These are phyloP conservation scores for Colletotrichum lindemuthianum DNA, from an alignment of 2,329 filamentous ascomycete genomes.

Conservation along the genomic window DNA sequence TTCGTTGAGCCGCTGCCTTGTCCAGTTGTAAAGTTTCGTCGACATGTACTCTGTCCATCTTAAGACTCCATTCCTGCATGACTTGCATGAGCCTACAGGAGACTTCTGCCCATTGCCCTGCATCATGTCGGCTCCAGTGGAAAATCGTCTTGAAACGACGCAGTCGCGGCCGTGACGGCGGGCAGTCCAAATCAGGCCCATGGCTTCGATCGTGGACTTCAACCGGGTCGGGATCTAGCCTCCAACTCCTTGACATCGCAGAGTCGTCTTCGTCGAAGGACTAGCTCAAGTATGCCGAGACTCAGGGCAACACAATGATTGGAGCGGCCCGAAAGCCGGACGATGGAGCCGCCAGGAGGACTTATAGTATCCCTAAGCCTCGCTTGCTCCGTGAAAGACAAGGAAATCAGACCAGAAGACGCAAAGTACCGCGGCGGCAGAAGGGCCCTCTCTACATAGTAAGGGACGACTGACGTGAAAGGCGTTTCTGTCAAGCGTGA, in stretches of 20 bases:
- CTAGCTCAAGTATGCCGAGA: slow-evolving; percentile 19
- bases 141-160: slow-evolving; percentile 36
- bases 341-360: slow-evolving; percentile 20
- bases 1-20: neutral
- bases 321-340: slow-evolving; percentile 25
- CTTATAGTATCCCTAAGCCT: slow-evolving; percentile 6
- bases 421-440: slow-evolving; percentile 23
- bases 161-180: slow-evolving; percentile 28
- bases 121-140: slow-evolving; percentile 31
- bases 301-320: slow-evolving; percentile 32
- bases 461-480: slow-evolving; percentile 14
- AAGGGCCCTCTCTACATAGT: slow-evolving; percentile 3
- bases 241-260: slow-evolving; percentile 9
- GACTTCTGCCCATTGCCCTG: slow-evolving; percentile 28
- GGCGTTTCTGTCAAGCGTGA: slow-evolving; percentile 25
- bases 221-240: slow-evolving; percentile 14
- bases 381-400: slow-evolving; percentile 27
- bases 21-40: slow-evolving; percentile 19
- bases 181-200: slow-evolving; percentile 14
- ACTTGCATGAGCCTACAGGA: slow-evolving; percentile 34
- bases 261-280: slow-evolving; percentile 10
- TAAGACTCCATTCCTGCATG: slow-evolving; percentile 13
- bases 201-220: neutral
- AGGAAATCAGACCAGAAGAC: slow-evolving; percentile 33
- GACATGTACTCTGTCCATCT: neutral